Evolutionary conservation across 805 yeast genomes (phyloP).

Genomic region (Yarrowia divulgata): DNA sequence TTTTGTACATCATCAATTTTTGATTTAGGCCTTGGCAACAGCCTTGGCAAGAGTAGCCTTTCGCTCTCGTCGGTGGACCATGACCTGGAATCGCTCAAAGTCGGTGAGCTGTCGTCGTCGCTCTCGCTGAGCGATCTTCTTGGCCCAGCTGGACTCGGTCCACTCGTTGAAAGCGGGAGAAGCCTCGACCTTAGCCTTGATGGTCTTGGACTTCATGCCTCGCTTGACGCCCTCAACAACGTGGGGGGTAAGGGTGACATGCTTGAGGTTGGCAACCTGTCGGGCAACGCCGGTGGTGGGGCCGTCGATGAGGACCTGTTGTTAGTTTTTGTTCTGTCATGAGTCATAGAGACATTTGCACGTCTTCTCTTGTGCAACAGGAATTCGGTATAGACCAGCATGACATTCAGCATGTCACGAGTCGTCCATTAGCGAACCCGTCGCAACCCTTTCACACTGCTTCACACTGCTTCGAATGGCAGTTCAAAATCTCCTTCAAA

Average conservation of each 20-base stretch:
- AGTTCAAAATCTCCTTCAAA: not conserved
- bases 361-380: too few species aligned
- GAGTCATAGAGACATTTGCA: too few species aligned
- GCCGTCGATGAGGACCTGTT: conserved; percentile 79
- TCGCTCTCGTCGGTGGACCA: conserved; percentile 97
- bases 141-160: conserved; percentile 95
- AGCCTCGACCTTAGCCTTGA: conserved; percentile 92
- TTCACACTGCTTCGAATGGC: too few species aligned
- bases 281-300: conserved; percentile 88
- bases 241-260: conserved; percentile 91
- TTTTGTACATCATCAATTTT: conserved; percentile 36
- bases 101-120: conserved; percentile 93
- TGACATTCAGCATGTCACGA: not conserved
- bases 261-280: conserved; percentile 87
- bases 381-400: not conserved
- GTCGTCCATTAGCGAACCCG: not conserved
- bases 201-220: conserved; percentile 87
- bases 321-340: not conserved
- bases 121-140: conserved; percentile 94
- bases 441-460: not conserved
- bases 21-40: conserved; percentile 70
- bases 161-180: conserved; percentile 88
- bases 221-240: conserved; percentile 87
- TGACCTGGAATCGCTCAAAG: conserved; percentile 99
- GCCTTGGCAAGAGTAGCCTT: conserved; percentile 94